Evolutionary conservation across 2,329 filamentous ascomycete species (phyloP), one percentile per base, ranked within the genome.

Genomic region (Stachybotrys echinatus): DNA sequence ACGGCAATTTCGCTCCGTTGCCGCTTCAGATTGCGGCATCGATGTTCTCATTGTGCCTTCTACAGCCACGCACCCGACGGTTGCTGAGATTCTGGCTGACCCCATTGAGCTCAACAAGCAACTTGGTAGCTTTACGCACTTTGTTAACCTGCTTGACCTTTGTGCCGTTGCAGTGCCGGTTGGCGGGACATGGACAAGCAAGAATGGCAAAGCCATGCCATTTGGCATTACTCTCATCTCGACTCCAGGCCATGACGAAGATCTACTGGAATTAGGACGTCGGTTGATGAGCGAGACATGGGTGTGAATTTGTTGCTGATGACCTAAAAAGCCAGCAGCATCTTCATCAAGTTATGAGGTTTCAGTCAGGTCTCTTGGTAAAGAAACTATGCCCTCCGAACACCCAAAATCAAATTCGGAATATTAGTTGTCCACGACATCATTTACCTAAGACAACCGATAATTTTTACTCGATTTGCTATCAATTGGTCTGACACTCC

Each of bases 171-270:
- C 42, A 45, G 42, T 45, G 22, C 42, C 42, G 5, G 42, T 45
- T 17, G 42, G 42, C 14, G 42, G 21, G 5, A 23, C 22, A 17
- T 45, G 42, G 42, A 27, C 21, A n/a, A 45, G 42, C 42, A 45
- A 45, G 42, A 45, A 45, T 45, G 42, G 42, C 20, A 45, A 45
- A 22, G 22, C 42, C 22, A 45, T 45, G 42, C 42, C 42, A 5
- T 45, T 45, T 22, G 18, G 42, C 6, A 45, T 45, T 17, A 45
- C 42, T 23, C 14, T 45, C 5, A 45, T 45, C n/a, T 45, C 42
- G 42, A 45, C 42, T 23, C 42, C 42, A 22, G 42, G 42, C 10
- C 42, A 23, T 17, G 42, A 45, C 18, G 20, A 45, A 23, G 42
- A 45, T n/a, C n/a, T 45, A 3, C 6, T 45, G 27, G 42, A 45